phyloP scores from a whole-genome alignment of 2,329 filamentous ascomycete species.

The Metarhizium album region DNA sequence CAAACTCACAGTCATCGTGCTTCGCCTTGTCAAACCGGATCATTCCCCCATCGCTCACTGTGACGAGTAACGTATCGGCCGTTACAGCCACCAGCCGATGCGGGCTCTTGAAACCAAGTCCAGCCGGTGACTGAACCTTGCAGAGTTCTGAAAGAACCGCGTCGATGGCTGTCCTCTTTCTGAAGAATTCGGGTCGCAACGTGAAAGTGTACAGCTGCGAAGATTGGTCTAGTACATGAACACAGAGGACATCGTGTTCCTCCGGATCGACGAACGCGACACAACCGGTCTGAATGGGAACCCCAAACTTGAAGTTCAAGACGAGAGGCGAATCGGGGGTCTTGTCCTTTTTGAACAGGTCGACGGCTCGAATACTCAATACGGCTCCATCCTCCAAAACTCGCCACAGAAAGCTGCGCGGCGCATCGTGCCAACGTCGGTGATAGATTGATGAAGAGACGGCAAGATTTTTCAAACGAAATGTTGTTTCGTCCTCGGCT shows the following conservation, averaged over 20 bases:
- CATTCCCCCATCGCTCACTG: conserved; percentile 69
- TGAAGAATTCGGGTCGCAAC: conserved; percentile 75
- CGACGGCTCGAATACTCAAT: conserved; percentile 73
- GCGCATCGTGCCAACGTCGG: conserved; percentile 62
- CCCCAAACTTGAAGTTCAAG: conserved; percentile 67
- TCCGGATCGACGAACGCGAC: conserved; percentile 72
- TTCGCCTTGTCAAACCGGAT: conserved; percentile 56
- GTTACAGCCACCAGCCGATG: conserved; percentile 71
- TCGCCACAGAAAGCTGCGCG: conserved; percentile 84
- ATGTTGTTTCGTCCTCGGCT: conserved; percentile 61
- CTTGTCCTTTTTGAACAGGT: conserved; percentile 60
- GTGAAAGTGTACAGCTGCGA: conserved; percentile 75
- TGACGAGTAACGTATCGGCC: conserved; percentile 64
- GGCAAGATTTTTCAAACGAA: conserved; percentile 63
- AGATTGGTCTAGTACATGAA: conserved; percentile 70
- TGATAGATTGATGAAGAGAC: conserved; percentile 76
- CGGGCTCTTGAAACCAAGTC: conserved; percentile 65
- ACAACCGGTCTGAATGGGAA: conserved; percentile 63
- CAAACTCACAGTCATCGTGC: conserved; percentile 32
- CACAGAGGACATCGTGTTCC: conserved; percentile 65
- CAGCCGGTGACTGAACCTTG: conserved; percentile 62
- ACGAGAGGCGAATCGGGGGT: conserved; percentile 62
- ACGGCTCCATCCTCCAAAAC: conserved; percentile 69
- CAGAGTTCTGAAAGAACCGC: conserved; percentile 65
- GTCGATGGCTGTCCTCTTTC: conserved; percentile 57